Percentiles rank a stretch among this genome's conserved stretches.
Conservation (phyloP, 78 protist genomes). For the Thecamonas trahens region DNA sequence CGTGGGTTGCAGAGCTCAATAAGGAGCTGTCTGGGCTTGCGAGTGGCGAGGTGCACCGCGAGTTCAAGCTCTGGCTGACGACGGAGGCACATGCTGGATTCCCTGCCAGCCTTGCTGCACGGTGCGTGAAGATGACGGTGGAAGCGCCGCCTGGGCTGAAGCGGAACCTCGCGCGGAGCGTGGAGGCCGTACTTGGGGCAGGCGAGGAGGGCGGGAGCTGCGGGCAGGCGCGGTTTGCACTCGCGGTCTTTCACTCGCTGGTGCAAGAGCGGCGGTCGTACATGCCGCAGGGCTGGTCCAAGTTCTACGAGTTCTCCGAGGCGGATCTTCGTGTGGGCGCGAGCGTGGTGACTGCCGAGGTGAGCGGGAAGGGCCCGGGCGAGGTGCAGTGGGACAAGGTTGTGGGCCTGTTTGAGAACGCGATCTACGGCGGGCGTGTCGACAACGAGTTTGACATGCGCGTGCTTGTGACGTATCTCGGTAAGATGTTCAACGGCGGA, state of each 20-base stretch:
- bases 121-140: conserved; percentile 53
- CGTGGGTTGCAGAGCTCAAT: conserved; percentile 70
- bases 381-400: conserved; percentile 41
- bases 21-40: conserved; percentile 26
- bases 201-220: background rate
- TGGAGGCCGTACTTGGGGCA: conserved; percentile 9
- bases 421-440: conserved; percentile 72
- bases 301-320: conserved; percentile 69
- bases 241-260: conserved; percentile 77
- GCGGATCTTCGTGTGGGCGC: conserved; percentile 65
- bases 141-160: conserved; percentile 88
- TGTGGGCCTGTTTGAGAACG: conserved; percentile 45
- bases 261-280: conserved; percentile 79
- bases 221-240: conserved; percentile 34
- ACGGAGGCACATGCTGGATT: conserved; percentile 66
- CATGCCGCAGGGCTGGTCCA: conserved; percentile 81
- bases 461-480: conserved; percentile 50
- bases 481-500: conserved; percentile 4
- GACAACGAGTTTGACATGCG: conserved; percentile 52
- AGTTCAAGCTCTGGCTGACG: conserved; percentile 79
- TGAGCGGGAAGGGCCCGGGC: background rate
- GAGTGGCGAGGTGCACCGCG: conserved; percentile 14
- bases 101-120: conserved; percentile 41
- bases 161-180: conserved; percentile 45
- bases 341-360: conserved; percentile 17